Percentiles rank a stretch among this genome's conserved stretches.
Evolutionary conservation across 1,284 basidiomycete genomes (phyloP).

Genomic region (Ustilago curta): DNA sequence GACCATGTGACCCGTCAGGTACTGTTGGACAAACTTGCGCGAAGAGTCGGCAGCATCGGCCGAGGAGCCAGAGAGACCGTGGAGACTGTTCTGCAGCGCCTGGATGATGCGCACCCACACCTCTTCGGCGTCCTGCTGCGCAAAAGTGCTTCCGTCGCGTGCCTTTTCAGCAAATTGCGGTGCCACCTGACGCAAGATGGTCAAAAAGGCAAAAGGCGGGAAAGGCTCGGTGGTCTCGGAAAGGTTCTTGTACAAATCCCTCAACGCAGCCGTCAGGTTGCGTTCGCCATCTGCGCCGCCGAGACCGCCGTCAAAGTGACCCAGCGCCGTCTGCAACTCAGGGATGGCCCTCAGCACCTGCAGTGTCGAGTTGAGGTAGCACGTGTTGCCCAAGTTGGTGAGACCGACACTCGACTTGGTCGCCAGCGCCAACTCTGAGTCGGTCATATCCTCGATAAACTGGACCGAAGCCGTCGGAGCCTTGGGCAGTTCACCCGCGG

Average conservation of each 20-base stretch:
- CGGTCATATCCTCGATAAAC: conserved; percentile 89
- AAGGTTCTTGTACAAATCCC: conserved; percentile 81
- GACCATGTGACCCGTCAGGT: conserved; percentile 82
- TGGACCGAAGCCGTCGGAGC: conserved; percentile 82
- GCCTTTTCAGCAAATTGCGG: conserved; percentile 90
- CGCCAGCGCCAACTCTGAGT: conserved; percentile 81
- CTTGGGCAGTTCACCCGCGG: conserved; percentile 89
- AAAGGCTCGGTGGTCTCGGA: conserved; percentile 81
- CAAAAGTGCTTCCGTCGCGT: conserved; percentile 73
- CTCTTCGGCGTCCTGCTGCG: conserved; percentile 98
- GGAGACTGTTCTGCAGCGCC: conserved; percentile 77
- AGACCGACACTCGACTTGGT: conserved; percentile 68
- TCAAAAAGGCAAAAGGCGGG: conserved; percentile 80
- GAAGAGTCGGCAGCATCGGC: conserved; percentile 23
- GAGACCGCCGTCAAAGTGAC: conserved; percentile 44
- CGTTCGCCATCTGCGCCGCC: conserved; percentile 68
- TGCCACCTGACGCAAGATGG: conserved; percentile 79
- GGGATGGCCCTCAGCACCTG: conserved; percentile 92
- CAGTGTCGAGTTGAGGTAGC: conserved; percentile 95
- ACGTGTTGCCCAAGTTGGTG: conserved; percentile 79
- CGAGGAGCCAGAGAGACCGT: conserved; percentile 30
- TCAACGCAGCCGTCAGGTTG: conserved; percentile 74
- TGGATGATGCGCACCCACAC: conserved; percentile 89
- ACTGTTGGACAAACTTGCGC: conserved; percentile 80
- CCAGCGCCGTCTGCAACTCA: conserved; percentile 76